Conservation (phyloP, 176 grass and related monocot genomes). For the Paspalum vaginatum region DNA sequence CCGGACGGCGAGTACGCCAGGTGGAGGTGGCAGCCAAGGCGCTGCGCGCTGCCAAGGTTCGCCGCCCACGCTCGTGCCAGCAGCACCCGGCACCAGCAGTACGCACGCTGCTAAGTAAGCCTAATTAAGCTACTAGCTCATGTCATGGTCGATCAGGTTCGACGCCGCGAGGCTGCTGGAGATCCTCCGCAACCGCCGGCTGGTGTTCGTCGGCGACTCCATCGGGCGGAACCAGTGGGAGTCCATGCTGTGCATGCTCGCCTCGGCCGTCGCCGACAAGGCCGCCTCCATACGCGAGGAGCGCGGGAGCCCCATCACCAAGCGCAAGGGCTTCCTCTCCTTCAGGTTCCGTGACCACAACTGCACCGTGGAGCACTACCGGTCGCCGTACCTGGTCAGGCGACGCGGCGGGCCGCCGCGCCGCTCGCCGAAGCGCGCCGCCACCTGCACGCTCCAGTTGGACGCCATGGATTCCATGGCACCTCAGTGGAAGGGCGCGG, state of each 20-base stretch:
- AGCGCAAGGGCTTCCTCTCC: constrained; percentile 63
- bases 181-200: constrained; percentile 47
- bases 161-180: constrained; percentile 48
- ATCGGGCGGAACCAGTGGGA: constrained; percentile 86
- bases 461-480: constrained; percentile 42
- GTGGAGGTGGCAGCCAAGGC: constrained; percentile 63
- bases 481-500: constrained; percentile 54
- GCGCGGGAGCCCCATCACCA: constrained; percentile 67
- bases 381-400: constrained; percentile 56
- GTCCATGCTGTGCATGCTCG: constrained; percentile 74
- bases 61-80: no score
- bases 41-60: constrained; percentile 56
- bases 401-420: constrained; percentile 32
- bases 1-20: constrained; percentile 53
- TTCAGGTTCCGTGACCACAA: constrained; percentile 58
- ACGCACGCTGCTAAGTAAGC: no score
- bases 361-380: constrained; percentile 72
- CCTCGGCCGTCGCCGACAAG: constrained; percentile 19
- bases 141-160: constrained; percentile 36
- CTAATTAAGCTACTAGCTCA: no score
- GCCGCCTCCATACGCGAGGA: constrained; percentile 53
- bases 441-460: constrained; percentile 32
- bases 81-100: no score
- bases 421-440: constrained; percentile 18
- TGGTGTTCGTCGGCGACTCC: constrained; percentile 73